These are phyloP conservation scores for Globisporangium orthogonon DNA, from an alignment of 352 stramenopile species.

Conservation along the genomic window DNA sequence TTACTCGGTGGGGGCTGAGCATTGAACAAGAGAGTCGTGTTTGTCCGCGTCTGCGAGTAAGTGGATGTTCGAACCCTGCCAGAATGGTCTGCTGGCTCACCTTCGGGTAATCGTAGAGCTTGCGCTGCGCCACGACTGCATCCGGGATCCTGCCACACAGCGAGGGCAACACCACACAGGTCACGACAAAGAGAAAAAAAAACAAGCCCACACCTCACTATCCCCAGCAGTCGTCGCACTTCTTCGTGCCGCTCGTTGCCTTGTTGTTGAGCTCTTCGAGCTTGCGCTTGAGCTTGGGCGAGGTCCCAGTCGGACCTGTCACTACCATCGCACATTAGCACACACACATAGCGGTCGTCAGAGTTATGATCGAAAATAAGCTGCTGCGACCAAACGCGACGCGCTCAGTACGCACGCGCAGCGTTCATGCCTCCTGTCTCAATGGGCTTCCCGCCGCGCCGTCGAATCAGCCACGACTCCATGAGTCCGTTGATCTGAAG, in stretches of 20 bases:
- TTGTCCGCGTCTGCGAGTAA: background rate
- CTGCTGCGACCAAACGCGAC: background rate
- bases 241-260: constrained; percentile 26
- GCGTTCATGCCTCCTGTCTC: constrained; percentile 63
- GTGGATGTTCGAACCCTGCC: background rate
- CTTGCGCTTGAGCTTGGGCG: constrained; percentile 63
- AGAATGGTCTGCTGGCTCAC: constrained; percentile 6
- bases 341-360: background rate
- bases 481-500: constrained; percentile 77
- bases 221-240: constrained; percentile 14
- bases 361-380: no score
- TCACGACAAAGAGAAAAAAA: no score
- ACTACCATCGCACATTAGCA: constrained; percentile 14
- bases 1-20: constrained; percentile 22
- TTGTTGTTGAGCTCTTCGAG: constrained; percentile 51
- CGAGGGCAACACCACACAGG: background rate
- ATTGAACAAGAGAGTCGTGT: background rate
- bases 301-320: constrained; percentile 43
- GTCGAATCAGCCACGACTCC: constrained; percentile 79
- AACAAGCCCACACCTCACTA: no score
- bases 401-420: constrained; percentile 9
- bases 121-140: constrained; percentile 38
- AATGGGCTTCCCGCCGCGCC: constrained; percentile 74
- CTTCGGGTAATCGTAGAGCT: constrained; percentile 76
- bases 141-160: constrained; percentile 7